A percentile compares a stretch with the other conserved stretches of the same genome.
Conservation (phyloP, 2,329 filamentous ascomycete species). For the Pseudopithomyces chartarum region DNA sequence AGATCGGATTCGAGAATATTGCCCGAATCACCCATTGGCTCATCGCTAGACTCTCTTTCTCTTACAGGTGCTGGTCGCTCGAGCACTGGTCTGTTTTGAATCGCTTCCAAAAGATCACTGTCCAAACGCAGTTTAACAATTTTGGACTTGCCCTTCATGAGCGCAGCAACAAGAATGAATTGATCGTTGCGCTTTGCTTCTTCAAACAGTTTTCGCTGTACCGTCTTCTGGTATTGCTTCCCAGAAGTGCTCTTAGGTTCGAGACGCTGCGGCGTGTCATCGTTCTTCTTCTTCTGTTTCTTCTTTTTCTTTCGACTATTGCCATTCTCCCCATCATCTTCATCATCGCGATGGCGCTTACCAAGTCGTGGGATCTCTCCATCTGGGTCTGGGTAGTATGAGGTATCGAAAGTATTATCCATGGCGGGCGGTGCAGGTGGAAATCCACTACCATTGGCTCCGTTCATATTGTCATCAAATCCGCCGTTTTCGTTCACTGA, state of each 20-base stretch:
- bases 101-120: conserved; percentile 41
- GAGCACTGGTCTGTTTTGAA: conserved; percentile 38
- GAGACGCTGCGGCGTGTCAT: conserved; percentile 40
- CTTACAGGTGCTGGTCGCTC: conserved; percentile 25
- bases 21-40: conserved; percentile 25
- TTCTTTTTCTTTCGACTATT: conserved; percentile 26
- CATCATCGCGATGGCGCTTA: conserved; percentile 36
- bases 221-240: conserved; percentile 54
- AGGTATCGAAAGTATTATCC: conserved; percentile 19
- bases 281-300: conserved; percentile 42
- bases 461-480: conserved; percentile 22
- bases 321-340: conserved; percentile 31
- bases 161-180: conserved; percentile 52
- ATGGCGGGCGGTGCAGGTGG: conserved; percentile 20
- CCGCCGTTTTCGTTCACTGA: conserved; percentile 35
- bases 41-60: conserved; percentile 26
- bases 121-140: conserved; percentile 49
- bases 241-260: conserved; percentile 50
- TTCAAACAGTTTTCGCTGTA: conserved; percentile 50
- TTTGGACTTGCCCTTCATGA: conserved; percentile 51
- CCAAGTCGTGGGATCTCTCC: conserved; percentile 37
- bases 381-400: conserved; percentile 33
- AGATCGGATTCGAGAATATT: conserved; percentile 47
- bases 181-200: conserved; percentile 51
- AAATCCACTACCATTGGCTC: conserved; percentile 23